Percentiles rank a stretch among this genome's conserved stretches.
phyloP scores from a whole-genome alignment of 345 rosid species.

The Lepidium didymum region DNA sequence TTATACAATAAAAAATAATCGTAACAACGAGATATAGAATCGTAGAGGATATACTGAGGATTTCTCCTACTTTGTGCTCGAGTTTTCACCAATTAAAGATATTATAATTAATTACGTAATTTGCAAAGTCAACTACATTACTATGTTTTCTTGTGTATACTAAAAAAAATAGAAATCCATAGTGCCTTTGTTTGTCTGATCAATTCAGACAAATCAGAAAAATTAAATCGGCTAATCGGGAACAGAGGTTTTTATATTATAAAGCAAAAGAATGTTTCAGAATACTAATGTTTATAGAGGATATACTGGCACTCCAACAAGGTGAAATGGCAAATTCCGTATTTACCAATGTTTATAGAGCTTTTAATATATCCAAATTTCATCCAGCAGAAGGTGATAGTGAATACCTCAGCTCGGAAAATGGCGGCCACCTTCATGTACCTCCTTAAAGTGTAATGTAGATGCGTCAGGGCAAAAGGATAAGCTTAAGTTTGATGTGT shows the following conservation, averaged over 20 bases:
- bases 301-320: no score
- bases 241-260: background rate
- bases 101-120: background rate
- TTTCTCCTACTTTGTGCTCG: background rate
- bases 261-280: slow-evolving; percentile 14
- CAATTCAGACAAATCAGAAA: slow-evolving; percentile 17
- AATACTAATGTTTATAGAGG: background rate
- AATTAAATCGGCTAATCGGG: slow-evolving; percentile 7
- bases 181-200: slow-evolving; percentile 15
- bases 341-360: no score
- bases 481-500: no score
- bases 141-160: slow-evolving; percentile 8
- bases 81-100: background rate
- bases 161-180: background rate
- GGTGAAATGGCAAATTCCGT: no score
- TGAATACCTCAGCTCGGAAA: no score
- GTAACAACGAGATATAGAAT: background rate
- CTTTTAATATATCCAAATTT: no score
- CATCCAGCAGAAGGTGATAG: no score
- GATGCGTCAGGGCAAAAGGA: no score
- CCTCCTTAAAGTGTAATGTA: no score
- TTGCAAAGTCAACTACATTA: slow-evolving; percentile 23
- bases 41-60: slow-evolving; percentile 13
- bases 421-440: no score
- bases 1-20: background rate